These are phyloP conservation scores for Pseudogymnoascus sp. DNA, from an alignment of 2,329 filamentous ascomycete genomes.

Conservation along the genomic window DNA sequence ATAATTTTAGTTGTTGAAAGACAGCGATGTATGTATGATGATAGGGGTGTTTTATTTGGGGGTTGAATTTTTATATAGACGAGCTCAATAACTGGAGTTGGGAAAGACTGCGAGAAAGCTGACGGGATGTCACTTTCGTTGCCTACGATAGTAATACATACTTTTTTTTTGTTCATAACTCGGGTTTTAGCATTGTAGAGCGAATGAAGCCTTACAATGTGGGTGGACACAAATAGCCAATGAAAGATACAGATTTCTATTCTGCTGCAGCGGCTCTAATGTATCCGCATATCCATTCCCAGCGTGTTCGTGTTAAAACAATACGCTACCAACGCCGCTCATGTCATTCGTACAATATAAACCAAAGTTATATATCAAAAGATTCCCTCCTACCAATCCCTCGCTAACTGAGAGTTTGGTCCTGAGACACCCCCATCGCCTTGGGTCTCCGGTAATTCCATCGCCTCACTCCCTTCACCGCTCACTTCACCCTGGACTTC, in stretches of 20 bases:
- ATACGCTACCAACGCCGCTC: conserved; percentile 2
- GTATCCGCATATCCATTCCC: background rate
- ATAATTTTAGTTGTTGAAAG: background rate
- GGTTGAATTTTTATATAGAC: background rate
- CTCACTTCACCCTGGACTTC: background rate
- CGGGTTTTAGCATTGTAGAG: no score
- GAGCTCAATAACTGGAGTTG: background rate
- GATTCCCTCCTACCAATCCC: background rate
- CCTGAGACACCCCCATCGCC: background rate
- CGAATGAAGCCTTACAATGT: background rate
- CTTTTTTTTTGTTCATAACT: background rate
- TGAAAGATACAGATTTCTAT: background rate
- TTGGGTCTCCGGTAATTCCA: background rate
- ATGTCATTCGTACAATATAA: conserved; percentile 7
- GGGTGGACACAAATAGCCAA: no score
- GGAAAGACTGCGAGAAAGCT: background rate
- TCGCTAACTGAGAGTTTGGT: background rate
- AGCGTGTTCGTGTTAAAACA: background rate
- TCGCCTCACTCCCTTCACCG: background rate
- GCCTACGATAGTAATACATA: conserved; percentile 7
- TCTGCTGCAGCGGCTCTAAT: background rate
- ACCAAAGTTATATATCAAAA: background rate
- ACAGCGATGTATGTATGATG: background rate
- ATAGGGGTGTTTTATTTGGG: background rate
- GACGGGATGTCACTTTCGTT: conserved; percentile 1